phyloP scores from a whole-genome alignment of 2,329 filamentous ascomycete genomes.

The Botrytis hyacinthi region DNA sequence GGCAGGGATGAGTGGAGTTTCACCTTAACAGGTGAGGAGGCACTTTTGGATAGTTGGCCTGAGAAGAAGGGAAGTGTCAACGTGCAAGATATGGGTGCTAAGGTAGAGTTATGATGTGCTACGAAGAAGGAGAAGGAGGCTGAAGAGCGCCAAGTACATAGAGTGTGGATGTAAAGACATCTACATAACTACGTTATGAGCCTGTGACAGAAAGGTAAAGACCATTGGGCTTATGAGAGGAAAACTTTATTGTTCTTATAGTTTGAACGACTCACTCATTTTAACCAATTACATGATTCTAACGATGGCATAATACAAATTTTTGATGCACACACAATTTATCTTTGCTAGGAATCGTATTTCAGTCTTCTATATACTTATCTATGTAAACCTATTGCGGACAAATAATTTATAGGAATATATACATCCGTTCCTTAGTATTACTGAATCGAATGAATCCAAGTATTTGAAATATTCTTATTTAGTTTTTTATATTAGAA shows the following conservation, averaged over 20 bases:
- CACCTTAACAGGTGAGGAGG: constrained; percentile 46
- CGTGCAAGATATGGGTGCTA: neutral
- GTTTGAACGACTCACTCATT: neutral
- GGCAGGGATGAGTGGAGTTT: constrained; percentile 45
- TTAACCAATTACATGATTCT: neutral
- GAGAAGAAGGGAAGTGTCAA: neutral
- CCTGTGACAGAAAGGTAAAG: neutral
- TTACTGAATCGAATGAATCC: too few relatives aligned
- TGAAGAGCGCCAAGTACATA: fast-evolving
- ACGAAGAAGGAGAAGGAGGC: neutral
- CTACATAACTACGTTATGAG: neutral
- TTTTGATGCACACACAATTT: fast-evolving
- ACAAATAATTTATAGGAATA: neutral
- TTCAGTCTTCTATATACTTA: too few relatives aligned
- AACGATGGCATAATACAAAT: neutral
- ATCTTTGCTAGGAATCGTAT: too few relatives aligned
- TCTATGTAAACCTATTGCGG: neutral
- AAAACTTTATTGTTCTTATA: neutral
- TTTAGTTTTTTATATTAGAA: too few relatives aligned
- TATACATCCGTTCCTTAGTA: fast-evolving
- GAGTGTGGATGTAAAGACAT: neutral
- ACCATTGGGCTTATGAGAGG: neutral
- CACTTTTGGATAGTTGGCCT: constrained; percentile 42
- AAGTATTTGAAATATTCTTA: too few relatives aligned
- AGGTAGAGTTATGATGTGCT: neutral